Percentiles rank a stretch among this genome's conserved stretches.
Evolutionary conservation across 1,284 basidiomycete species (phyloP).

Genomic region (Cryptococcus floricola): DNA sequence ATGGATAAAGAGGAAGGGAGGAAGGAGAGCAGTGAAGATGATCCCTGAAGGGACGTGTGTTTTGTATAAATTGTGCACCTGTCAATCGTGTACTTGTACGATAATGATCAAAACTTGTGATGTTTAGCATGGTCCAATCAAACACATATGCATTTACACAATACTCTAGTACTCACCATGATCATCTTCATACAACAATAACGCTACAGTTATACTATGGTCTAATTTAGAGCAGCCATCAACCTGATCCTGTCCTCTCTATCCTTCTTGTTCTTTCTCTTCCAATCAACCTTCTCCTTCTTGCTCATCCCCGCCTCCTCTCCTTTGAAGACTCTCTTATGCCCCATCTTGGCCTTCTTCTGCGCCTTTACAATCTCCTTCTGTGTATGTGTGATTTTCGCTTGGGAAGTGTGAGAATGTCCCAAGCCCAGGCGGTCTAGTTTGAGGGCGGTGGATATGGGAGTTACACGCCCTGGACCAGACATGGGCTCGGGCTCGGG

Average conservation of each 20-base stretch:
- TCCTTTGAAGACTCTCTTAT: neutral
- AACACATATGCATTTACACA: too few species aligned
- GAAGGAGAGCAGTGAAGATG: neutral
- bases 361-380: constrained; percentile 38
- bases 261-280: constrained; percentile 35
- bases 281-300: constrained; percentile 41
- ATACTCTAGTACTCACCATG: too few species aligned
- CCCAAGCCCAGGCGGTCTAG: constrained; percentile 42
- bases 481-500: neutral
- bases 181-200: too few species aligned
- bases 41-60: neutral
- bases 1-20: neutral
- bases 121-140: too few species aligned
- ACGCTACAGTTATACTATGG: too few species aligned
- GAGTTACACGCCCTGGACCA: constrained; percentile 40
- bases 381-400: constrained; percentile 37
- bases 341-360: constrained; percentile 19
- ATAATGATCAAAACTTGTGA: too few species aligned
- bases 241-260: constrained; percentile 35
- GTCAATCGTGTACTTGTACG: too few species aligned
- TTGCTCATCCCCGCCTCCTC: constrained; percentile 15
- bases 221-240: constrained; percentile 24
- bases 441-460: constrained; percentile 42
- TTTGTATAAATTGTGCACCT: too few species aligned
- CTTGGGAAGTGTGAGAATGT: constrained; percentile 17